These are phyloP conservation scores for Globisporangium solare DNA, from an alignment of 352 stramenopile species.

Conservation along the genomic window DNA sequence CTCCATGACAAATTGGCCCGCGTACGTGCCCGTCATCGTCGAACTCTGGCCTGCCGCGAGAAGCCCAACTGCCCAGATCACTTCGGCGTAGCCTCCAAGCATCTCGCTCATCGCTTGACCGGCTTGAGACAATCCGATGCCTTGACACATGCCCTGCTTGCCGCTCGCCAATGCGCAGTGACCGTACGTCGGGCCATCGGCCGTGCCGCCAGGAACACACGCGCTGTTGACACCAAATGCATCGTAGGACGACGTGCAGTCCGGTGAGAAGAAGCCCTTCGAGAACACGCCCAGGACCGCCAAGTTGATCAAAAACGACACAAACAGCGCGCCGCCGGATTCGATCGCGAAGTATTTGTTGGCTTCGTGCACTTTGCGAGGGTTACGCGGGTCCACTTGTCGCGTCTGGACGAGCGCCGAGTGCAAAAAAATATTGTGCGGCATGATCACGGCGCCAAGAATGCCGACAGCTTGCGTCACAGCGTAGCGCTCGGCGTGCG, in stretches of 20 bases:
- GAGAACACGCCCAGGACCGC: constrained; percentile 91
- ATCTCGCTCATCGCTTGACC: constrained; percentile 76
- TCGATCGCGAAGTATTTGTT: constrained; percentile 96
- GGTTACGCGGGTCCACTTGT: constrained; percentile 52
- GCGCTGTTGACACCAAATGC: constrained; percentile 55
- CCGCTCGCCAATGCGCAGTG: constrained; percentile 54
- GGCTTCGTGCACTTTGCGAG: constrained; percentile 68
- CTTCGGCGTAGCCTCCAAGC: constrained; percentile 76
- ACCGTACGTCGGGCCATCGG: constrained; percentile 42
- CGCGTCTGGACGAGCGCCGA: constrained; percentile 74
- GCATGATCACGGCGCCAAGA: constrained; percentile 93
- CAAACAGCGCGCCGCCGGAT: constrained; percentile 83
- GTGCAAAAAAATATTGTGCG: constrained; percentile 92
- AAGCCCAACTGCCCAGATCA: constrained; percentile 93
- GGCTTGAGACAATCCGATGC: constrained; percentile 86
- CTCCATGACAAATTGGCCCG: constrained; percentile 97
- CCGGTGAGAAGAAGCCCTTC: constrained; percentile 88
- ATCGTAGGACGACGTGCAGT: constrained; percentile 57
- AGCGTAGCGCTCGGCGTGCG: constrained; percentile 65
- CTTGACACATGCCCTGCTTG: constrained; percentile 68
- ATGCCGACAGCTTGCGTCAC: constrained; percentile 89
- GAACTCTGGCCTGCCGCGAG: constrained; percentile 92
- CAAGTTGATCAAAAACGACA: constrained; percentile 95
- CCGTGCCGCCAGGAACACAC: constrained; percentile 56
- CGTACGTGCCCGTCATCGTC: constrained; percentile 96